Percentiles rank a stretch among this genome's conserved stretches.
Conservation (phyloP, 148 eudicot genomes). For the Rhododendron kiyosumense region DNA sequence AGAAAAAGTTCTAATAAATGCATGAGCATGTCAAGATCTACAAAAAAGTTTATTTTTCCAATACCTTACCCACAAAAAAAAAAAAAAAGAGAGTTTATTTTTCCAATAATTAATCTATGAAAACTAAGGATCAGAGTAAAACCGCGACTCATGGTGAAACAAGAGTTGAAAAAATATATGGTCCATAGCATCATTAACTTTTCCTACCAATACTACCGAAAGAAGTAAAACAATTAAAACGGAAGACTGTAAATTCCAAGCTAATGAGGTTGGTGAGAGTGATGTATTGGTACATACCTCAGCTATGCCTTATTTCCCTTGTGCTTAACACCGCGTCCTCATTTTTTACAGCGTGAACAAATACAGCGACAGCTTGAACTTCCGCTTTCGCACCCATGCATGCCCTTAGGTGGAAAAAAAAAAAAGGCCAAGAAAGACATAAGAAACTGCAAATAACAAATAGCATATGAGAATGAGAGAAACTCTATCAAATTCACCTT, state of each 20-base stretch:
- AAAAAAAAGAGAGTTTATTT: background rate
- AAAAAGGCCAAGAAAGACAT: background rate
- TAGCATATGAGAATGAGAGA: background rate
- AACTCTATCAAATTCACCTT: background rate
- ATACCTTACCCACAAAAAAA: background rate
- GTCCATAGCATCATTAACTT: background rate
- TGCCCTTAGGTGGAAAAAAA: background rate
- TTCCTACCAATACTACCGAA: background rate
- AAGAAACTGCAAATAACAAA: background rate
- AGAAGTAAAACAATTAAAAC: background rate
- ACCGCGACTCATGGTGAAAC: background rate
- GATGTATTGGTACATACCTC: background rate
- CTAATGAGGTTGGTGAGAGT: background rate
- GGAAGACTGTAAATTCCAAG: background rate
- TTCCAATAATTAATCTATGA: background rate
- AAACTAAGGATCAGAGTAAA: background rate
- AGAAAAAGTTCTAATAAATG: background rate
- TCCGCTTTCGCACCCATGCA: background rate
- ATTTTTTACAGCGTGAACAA: background rate
- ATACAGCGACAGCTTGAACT: background rate
- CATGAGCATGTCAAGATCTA: background rate
- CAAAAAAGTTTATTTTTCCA: background rate
- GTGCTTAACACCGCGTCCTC: background rate
- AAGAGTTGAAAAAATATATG: background rate
- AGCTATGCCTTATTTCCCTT: background rate